A percentile compares a stretch with the other conserved stretches of the same genome.
phyloP scores from a whole-genome alignment of 108 stramenopile species.

The Mayamaea pseudoterrestris region DNA sequence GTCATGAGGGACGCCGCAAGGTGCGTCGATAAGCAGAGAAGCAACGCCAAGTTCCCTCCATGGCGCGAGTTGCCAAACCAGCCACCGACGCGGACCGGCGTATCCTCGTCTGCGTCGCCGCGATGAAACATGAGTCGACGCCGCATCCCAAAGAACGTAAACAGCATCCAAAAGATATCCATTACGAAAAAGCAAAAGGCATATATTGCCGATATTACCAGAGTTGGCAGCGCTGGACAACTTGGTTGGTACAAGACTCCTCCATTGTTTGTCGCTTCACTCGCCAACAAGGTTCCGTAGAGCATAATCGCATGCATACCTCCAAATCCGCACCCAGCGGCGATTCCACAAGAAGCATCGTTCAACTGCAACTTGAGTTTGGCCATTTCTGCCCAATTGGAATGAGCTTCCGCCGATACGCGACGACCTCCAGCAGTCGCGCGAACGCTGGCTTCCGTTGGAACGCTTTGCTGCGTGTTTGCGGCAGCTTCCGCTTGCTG shows the following conservation, averaged over 20 bases:
- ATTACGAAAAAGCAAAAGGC: constrained; percentile 56
- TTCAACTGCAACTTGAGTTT: constrained; percentile 64
- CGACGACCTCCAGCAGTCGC: background rate
- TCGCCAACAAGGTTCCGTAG: constrained; percentile 65
- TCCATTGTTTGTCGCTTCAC: constrained; percentile 34
- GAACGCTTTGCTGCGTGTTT: constrained; percentile 6
- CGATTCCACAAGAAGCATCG: constrained; percentile 55
- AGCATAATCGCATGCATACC: constrained; percentile 66
- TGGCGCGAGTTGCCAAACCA: constrained; percentile 29
- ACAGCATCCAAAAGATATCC: constrained; percentile 76
- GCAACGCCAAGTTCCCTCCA: constrained; percentile 36
- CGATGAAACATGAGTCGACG: constrained; percentile 39
- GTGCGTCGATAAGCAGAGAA: constrained; percentile 26
- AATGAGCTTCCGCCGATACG: background rate
- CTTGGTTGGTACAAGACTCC: constrained; percentile 67
- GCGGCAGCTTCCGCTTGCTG: constrained; percentile 11
- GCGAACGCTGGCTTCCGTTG: constrained; percentile 4
- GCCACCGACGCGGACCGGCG: constrained; percentile 16
- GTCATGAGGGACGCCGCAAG: constrained; percentile 26
- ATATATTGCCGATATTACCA: constrained; percentile 51
- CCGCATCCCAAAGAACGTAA: constrained; percentile 75
- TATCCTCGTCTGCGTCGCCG: constrained; percentile 16
- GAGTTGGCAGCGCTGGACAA: constrained; percentile 50
- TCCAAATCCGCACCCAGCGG: constrained; percentile 73
- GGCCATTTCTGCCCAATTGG: constrained; percentile 31